These are phyloP conservation scores for Corynascus novoguineensis DNA, from an alignment of 495 filamentous ascomycete species.

Conservation along the genomic window DNA sequence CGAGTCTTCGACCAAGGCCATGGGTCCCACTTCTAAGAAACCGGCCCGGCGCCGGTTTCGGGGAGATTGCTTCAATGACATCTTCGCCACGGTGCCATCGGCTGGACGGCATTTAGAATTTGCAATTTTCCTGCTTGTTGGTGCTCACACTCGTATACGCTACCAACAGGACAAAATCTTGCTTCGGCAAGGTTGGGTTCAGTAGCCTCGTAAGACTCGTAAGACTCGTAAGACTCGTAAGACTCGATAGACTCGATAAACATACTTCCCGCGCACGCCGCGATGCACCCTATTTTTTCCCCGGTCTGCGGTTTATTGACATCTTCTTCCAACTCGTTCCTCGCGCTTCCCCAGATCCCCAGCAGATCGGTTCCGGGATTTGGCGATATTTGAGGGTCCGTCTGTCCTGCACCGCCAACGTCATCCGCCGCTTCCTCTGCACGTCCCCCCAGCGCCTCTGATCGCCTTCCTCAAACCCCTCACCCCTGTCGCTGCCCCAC, in stretches of 20 bases:
- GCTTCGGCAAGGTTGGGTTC: neutral
- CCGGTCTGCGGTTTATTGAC: neutral
- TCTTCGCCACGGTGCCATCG: neutral
- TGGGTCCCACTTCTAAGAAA: slow-evolving; percentile 3
- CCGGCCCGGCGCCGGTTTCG: slow-evolving; percentile 7
- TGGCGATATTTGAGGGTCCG: slow-evolving; percentile 5
- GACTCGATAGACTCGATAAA: too few relatives aligned
- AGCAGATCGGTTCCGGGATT: slow-evolving; percentile 2
- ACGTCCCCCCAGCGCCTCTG: neutral
- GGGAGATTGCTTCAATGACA: slow-evolving; percentile 5
- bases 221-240: neutral
- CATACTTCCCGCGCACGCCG: too few relatives aligned
- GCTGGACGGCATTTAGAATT: neutral
- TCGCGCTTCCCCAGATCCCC: neutral
- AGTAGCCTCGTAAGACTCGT: neutral
- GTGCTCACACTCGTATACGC: neutral
- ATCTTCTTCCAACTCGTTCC: neutral
- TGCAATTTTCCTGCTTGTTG: neutral
- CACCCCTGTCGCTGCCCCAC: slow-evolving; percentile 1
- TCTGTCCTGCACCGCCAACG: slow-evolving; percentile 14
- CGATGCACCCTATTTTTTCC: too few relatives aligned
- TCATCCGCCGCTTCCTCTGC: slow-evolving; percentile 10
- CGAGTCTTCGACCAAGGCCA: neutral
- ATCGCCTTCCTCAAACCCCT: slow-evolving; percentile 4
- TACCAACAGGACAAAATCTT: too few relatives aligned